Evolutionary conservation across 2,329 filamentous ascomycete species (phyloP).

Genomic region (Remersonia thermophila): DNA sequence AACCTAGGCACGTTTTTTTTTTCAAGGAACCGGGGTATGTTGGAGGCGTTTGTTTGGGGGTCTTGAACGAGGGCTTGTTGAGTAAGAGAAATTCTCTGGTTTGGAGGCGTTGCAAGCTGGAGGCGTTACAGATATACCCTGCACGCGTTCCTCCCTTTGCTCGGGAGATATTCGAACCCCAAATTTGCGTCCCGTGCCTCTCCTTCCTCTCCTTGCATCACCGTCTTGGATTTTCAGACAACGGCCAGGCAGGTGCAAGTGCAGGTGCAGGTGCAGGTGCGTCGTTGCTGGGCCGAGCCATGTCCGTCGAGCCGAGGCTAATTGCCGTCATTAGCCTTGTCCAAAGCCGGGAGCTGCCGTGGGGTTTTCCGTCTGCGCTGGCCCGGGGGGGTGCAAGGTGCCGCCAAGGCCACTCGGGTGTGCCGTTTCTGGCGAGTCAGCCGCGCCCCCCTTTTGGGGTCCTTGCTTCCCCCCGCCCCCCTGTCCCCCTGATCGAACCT

Average conservation of each 20-base stretch:
- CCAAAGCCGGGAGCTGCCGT: slow-evolving; percentile 6
- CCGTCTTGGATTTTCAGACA: too few species aligned
- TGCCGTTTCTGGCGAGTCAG: slow-evolving; percentile 8
- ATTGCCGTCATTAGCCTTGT: slow-evolving; percentile 13
- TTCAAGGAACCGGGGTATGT: slow-evolving; percentile 4
- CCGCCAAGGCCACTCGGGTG: too few species aligned
- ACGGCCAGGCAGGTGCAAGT: neutral
- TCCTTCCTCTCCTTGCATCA: too few species aligned
- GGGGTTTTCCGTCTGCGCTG: slow-evolving; percentile 2
- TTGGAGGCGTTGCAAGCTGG: too few species aligned
- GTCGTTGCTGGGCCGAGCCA: slow-evolving; percentile 7
- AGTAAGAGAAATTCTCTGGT: too few species aligned
- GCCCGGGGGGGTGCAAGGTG: neutral
- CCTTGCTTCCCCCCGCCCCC: neutral
- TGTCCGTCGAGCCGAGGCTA: slow-evolving; percentile 18
- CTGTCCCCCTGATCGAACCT: too few species aligned
- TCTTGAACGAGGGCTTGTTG: too few species aligned
- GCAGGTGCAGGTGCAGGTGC: neutral
- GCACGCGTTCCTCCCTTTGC: too few species aligned
- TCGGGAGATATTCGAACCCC: too few species aligned
- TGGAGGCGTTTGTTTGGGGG: too few species aligned
- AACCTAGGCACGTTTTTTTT: slow-evolving; percentile 14
- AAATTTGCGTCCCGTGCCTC: too few species aligned
- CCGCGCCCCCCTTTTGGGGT: slow-evolving; percentile 9
- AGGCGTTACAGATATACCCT: too few species aligned